These are phyloP conservation scores for Antrodiella citrinella DNA, from an alignment of 768 basidiomycete species.

Conservation along the genomic window DNA sequence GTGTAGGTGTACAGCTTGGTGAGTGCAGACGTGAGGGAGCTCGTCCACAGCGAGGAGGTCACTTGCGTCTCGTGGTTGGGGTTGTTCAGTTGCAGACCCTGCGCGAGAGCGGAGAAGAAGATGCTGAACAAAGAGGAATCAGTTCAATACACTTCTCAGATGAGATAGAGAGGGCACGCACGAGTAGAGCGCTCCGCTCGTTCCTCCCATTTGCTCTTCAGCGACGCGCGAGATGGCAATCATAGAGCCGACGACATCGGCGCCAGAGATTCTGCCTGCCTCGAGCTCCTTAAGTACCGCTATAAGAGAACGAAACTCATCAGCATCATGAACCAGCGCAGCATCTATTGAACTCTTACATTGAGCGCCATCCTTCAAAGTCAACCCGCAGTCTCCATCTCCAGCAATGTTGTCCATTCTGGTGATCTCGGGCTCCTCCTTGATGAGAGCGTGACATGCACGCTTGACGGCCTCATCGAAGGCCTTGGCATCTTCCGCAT, in stretches of 20 bases:
- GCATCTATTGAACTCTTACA: conserved; percentile 30
- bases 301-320: conserved; percentile 20
- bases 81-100: conserved; percentile 46
- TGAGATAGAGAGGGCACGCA: conserved; percentile 29
- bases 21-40: conserved; percentile 50
- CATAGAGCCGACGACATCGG: conserved; percentile 56
- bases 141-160: conserved; percentile 1
- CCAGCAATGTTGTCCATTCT: conserved; percentile 87
- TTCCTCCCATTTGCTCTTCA: conserved; percentile 86
- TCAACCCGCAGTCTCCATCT: conserved; percentile 75
- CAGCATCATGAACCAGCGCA: not conserved
- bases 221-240: conserved; percentile 65
- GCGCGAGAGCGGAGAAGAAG: conserved; percentile 83
- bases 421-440: conserved; percentile 85
- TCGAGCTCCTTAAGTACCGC: conserved; percentile 54
- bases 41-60: conserved; percentile 51
- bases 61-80: conserved; percentile 25
- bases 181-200: conserved; percentile 89
- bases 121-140: conserved; percentile 41
- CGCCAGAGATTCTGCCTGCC: conserved; percentile 48
- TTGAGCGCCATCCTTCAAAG: conserved; percentile 67
- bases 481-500: conserved; percentile 34
- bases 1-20: conserved; percentile 73
- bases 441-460: conserved; percentile 60
- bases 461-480: conserved; percentile 50